Conservation (phyloP, 176 grass and related monocot species). For the Alloteropsis semialata region DNA sequence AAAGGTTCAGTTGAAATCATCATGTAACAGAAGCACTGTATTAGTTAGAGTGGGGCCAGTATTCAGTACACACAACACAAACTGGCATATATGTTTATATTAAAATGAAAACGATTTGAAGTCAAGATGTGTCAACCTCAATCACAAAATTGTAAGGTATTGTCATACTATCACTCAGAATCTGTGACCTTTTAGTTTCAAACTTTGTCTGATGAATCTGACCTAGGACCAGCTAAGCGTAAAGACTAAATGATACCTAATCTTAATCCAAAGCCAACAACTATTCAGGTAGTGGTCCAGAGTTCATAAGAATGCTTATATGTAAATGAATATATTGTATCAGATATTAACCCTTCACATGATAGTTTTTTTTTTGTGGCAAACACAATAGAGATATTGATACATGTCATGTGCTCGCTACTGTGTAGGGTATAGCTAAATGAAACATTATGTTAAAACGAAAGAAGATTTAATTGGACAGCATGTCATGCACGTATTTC, state of each 20-base stretch:
- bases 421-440: not conserved
- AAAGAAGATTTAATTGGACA: not conserved
- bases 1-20: constrained; percentile 16
- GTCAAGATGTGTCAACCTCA: not conserved
- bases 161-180: not conserved
- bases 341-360: not conserved
- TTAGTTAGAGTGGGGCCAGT: not conserved
- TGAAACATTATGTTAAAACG: not conserved
- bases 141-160: not conserved
- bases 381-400: not conserved
- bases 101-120: not conserved
- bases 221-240: not conserved
- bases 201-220: not conserved
- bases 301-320: not conserved
- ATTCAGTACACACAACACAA: constrained; percentile 15
- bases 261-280: not conserved
- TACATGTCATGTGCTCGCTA: not conserved
- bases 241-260: not conserved
- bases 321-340: not conserved
- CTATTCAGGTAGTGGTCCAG: not conserved
- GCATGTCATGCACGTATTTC: not conserved
- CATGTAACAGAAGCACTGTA: not conserved
- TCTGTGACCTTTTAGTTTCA: not conserved
- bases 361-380: not conserved
- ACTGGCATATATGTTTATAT: not conserved